Evolutionary conservation across 352 stramenopile genomes (phyloP).

Genomic region (Globisporangium cystogenes): DNA sequence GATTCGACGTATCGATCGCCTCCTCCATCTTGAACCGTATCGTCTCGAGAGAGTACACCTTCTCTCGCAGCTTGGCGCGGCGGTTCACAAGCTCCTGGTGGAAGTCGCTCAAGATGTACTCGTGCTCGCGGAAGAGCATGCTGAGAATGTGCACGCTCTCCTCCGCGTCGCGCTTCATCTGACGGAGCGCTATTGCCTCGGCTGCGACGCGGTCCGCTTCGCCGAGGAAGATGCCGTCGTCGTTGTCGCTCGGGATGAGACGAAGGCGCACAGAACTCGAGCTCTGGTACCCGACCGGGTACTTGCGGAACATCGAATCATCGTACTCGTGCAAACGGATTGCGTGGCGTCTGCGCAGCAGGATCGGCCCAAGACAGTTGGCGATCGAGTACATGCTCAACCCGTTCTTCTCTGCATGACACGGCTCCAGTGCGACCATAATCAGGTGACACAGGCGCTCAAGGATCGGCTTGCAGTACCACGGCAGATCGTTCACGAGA

Average conservation of each 20-base stretch:
- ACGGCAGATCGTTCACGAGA: constrained; percentile 78
- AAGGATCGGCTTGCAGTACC: constrained; percentile 71
- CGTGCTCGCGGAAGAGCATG: constrained; percentile 60
- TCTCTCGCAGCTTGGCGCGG: constrained; percentile 43
- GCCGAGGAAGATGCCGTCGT: constrained; percentile 28
- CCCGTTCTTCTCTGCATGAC: constrained; percentile 58
- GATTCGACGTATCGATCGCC: constrained; percentile 47
- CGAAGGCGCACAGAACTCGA: constrained; percentile 41
- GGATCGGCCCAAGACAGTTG: constrained; percentile 54
- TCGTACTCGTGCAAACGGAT: constrained; percentile 71
- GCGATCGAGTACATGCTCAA: constrained; percentile 62
- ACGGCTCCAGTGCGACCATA: constrained; percentile 49
- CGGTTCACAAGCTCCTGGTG: constrained; percentile 44
- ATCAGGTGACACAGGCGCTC: constrained; percentile 68
- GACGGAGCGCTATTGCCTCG: constrained; percentile 38
- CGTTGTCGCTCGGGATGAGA: constrained; percentile 36
- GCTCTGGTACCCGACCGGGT: constrained; percentile 65
- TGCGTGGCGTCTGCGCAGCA: constrained; percentile 46
- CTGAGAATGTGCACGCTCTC: constrained; percentile 60
- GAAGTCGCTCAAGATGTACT: constrained; percentile 49
- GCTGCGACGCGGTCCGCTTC: constrained; percentile 24
- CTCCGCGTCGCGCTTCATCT: constrained; percentile 57
- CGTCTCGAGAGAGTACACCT: constrained; percentile 58
- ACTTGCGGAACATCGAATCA: constrained; percentile 58
- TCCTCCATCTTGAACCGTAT: constrained; percentile 73